Evolutionary conservation across 371 early-diverging fungal species (phyloP).

Genomic region (Zychaea mexicana): DNA sequence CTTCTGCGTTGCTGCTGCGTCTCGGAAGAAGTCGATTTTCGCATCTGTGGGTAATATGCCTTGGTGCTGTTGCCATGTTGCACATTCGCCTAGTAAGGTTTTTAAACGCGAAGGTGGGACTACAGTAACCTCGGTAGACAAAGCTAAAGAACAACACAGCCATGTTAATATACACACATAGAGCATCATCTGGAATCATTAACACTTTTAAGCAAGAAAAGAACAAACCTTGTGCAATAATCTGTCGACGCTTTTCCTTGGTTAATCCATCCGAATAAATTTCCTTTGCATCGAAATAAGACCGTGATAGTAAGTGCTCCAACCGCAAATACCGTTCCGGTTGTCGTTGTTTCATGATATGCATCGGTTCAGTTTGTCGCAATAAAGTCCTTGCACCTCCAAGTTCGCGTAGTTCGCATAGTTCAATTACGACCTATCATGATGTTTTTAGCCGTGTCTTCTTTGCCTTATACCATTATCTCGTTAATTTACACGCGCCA

Average conservation of each 20-base stretch:
- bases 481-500: not conserved
- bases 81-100: slow-evolving; percentile 78
- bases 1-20: slow-evolving; percentile 57
- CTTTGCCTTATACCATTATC: not conserved
- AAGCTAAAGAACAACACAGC: too few species aligned
- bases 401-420: slow-evolving; percentile 69
- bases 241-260: slow-evolving; percentile 72
- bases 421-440: slow-evolving; percentile 82
- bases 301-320: slow-evolving; percentile 73
- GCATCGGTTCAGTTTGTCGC: slow-evolving; percentile 85
- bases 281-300: slow-evolving; percentile 63
- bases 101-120: slow-evolving; percentile 83
- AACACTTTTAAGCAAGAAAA: too few species aligned
- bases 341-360: slow-evolving; percentile 67
- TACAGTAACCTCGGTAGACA: slow-evolving; percentile 64
- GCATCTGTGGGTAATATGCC: slow-evolving; percentile 71
- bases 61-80: slow-evolving; percentile 88
- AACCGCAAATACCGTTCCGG: slow-evolving; percentile 82
- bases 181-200: too few species aligned
- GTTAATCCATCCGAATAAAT: slow-evolving; percentile 54
- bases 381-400: slow-evolving; percentile 86
- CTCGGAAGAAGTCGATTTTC: slow-evolving; percentile 80
- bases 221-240: slow-evolving; percentile 79
- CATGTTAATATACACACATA: too few species aligned
- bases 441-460: too few species aligned